Conservation (phyloP, 2,329 filamentous ascomycete genomes). For the Colletotrichum sp. region DNA sequence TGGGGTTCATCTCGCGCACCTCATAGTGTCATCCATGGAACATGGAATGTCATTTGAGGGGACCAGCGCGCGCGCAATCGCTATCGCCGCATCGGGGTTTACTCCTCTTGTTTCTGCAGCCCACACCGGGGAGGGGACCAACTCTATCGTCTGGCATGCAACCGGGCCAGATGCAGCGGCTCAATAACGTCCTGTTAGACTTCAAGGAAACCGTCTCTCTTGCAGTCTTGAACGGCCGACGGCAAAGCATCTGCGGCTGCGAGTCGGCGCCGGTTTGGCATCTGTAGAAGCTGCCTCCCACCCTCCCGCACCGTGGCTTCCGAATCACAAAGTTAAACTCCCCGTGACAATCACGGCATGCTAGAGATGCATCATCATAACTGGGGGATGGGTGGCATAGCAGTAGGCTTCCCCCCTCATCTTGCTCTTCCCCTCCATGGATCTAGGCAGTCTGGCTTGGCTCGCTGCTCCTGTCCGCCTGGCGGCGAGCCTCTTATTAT, state of each 20-base stretch:
- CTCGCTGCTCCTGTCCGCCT: neutral
- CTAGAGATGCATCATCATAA: neutral
- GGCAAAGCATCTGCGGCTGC: neutral
- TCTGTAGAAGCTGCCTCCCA: neutral
- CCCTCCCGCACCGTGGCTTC: neutral
- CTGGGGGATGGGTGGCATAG: neutral
- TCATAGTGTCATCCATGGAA: neutral
- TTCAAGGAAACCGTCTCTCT: neutral
- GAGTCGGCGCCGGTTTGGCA: neutral
- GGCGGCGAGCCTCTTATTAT: neutral
- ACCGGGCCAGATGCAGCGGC: neutral
- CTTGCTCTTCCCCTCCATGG: neutral
- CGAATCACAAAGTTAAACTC: neutral
- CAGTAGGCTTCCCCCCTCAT: neutral
- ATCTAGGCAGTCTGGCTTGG: neutral
- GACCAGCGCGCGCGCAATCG: neutral
- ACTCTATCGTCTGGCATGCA: neutral
- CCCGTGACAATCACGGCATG: neutral
- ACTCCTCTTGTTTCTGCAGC: neutral
- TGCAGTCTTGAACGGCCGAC: neutral
- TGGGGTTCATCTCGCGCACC: conserved; percentile 12
- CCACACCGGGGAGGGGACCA: neutral
- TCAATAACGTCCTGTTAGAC: neutral
- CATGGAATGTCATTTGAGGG: neutral
- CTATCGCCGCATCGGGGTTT: neutral